A percentile compares a stretch with the other conserved stretches of the same genome.
Conservation (phyloP, 2,329 filamentous ascomycete genomes). For the Trematosphaeria pertusa region DNA sequence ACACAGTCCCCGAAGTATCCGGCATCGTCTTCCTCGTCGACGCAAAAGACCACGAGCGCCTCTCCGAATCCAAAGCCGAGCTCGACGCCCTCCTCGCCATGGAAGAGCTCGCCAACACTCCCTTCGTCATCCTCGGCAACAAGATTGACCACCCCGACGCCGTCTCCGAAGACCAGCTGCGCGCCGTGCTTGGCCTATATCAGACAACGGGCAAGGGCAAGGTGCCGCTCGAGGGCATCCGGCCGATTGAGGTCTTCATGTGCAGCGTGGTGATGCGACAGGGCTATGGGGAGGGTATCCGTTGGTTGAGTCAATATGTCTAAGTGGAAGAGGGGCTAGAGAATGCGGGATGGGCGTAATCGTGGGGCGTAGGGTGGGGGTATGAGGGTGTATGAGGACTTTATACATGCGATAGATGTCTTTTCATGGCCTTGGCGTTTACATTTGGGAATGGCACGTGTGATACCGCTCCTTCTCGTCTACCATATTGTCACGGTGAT, state of each 20-base stretch:
- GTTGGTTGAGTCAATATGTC: constrained; percentile 52
- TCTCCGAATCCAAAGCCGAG: constrained; percentile 93
- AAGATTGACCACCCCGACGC: constrained; percentile 99
- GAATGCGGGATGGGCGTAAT: too few relatives aligned
- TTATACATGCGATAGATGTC: too few relatives aligned
- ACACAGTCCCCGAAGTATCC: constrained; percentile 46
- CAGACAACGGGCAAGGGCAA: constrained; percentile 61
- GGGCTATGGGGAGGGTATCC: constrained; percentile 58
- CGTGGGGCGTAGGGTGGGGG: too few relatives aligned
- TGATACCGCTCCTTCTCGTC: neutral
- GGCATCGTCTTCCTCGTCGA: constrained; percentile 98
- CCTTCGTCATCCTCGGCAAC: constrained; percentile 95
- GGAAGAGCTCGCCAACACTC: constrained; percentile 96
- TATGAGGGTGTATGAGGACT: too few relatives aligned
- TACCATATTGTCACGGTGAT: too few relatives aligned
- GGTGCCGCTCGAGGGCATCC: constrained; percentile 46
- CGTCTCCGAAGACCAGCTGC: constrained; percentile 92
- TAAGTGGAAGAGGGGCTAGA: constrained; percentile 18
- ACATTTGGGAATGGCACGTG: neutral
- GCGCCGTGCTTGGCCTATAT: constrained; percentile 90
- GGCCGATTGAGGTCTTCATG: constrained; percentile 89
- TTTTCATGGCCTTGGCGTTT: neutral
- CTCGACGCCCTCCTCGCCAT: constrained; percentile 91
- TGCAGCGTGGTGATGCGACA: constrained; percentile 98
- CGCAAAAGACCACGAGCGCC: constrained; percentile 94